phyloP scores from a whole-genome alignment of 2,329 filamentous ascomycete genomes.

The Leptographium radiaticola region DNA sequence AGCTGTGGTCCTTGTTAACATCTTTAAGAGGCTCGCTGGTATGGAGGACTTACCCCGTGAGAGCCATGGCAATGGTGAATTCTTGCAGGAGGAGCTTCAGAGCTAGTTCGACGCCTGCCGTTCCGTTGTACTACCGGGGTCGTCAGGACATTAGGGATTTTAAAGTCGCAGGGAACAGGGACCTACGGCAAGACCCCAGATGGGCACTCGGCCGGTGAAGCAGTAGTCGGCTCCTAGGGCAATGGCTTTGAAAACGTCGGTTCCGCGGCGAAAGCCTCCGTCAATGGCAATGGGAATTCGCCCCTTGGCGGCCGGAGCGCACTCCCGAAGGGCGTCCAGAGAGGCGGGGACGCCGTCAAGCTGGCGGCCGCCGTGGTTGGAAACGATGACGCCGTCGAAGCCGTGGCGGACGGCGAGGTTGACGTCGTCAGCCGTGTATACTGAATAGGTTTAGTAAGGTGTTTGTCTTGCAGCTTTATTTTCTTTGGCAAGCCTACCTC shows the following conservation, averaged over 20 bases:
- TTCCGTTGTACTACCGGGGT: constrained; percentile 37
- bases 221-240: constrained; percentile 34
- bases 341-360: constrained; percentile 31
- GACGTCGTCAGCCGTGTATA: constrained; percentile 12
- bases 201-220: constrained; percentile 32
- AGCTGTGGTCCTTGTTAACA: neutral
- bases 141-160: neutral
- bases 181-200: constrained; percentile 29
- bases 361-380: constrained; percentile 34
- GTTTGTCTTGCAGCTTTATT: too few relatives aligned
- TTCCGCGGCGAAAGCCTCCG: constrained; percentile 33
- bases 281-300: constrained; percentile 31
- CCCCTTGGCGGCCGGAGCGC: constrained; percentile 32
- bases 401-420: constrained; percentile 2
- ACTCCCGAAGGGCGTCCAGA: constrained; percentile 27
- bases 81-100: constrained; percentile 90
- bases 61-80: constrained; percentile 96
- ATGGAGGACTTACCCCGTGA: constrained; percentile 22
- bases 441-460: constrained; percentile 10
- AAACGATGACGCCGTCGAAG: constrained; percentile 22
- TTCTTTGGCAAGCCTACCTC: constrained; percentile 12
- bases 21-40: neutral
- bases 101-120: constrained; percentile 74
- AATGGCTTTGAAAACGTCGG: constrained; percentile 38
- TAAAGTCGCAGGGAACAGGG: neutral